phyloP scores from a whole-genome alignment of 2,329 filamentous ascomycete genomes.

The Fusarium circinatum region DNA sequence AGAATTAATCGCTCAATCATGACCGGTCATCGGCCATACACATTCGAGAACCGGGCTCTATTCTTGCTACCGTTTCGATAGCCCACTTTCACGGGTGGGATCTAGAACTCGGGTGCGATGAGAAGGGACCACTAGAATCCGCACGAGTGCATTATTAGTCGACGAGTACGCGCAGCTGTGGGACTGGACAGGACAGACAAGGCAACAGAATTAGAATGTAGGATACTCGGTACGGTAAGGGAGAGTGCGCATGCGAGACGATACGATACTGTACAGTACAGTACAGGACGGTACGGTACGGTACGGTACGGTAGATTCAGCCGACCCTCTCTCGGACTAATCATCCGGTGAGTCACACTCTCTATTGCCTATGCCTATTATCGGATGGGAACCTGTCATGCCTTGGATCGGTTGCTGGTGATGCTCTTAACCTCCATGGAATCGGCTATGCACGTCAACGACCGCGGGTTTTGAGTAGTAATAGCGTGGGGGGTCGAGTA shows the following conservation, averaged over 20 bases:
- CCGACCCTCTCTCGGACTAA: constrained; percentile 14
- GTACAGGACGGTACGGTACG: background rate
- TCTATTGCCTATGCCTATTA: background rate
- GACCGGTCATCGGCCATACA: constrained; percentile 24
- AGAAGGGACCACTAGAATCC: constrained; percentile 32
- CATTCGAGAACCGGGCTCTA: constrained; percentile 7
- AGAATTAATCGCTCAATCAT: constrained; percentile 36
- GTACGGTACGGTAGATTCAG: constrained; percentile 4
- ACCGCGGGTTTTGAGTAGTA: constrained; percentile 7
- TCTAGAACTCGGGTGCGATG: constrained; percentile 37
- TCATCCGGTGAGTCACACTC: constrained; percentile 30
- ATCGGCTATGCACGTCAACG: constrained; percentile 1
- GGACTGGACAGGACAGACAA: constrained; percentile 5
- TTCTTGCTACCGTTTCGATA: constrained; percentile 13
- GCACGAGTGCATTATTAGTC: constrained; percentile 31
- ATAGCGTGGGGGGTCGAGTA: constrained; percentile 25
- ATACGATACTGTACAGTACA: background rate
- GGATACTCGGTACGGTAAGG: background rate
- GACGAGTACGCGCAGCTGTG: constrained; percentile 29
- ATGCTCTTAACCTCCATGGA: background rate
- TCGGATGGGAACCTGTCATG: constrained; percentile 3
- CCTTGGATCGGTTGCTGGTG: background rate
- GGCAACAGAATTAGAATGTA: constrained; percentile 14
- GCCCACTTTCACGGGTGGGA: constrained; percentile 23
- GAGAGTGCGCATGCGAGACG: background rate